phyloP scores from a whole-genome alignment of 2,329 filamentous ascomycete genomes.

The Aspergillus luchuensis region DNA sequence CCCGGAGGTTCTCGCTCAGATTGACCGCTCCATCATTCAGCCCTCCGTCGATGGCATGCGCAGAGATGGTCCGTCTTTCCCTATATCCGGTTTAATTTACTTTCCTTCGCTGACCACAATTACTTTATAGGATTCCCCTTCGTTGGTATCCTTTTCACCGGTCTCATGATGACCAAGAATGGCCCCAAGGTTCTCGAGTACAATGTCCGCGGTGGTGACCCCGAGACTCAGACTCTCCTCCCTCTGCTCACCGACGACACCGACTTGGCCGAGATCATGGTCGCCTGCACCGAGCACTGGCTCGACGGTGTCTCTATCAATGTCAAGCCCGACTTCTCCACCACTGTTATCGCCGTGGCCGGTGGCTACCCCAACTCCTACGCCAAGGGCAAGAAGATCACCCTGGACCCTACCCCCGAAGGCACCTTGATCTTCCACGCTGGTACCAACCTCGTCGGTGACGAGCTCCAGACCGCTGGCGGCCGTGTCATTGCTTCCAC shows the following conservation, averaged over 20 bases:
- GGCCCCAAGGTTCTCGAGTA: conserved; percentile 88
- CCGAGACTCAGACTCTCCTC: conserved; percentile 85
- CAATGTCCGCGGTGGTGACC: conserved; percentile 90
- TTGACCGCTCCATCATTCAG: conserved; percentile 81
- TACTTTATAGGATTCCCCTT: conserved; percentile 41
- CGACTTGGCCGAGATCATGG: conserved; percentile 85
- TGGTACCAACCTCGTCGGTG: conserved; percentile 69
- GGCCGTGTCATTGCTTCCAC: conserved; percentile 94
- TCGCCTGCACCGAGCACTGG: conserved; percentile 76
- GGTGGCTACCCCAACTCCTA: conserved; percentile 89
- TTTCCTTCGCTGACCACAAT: conserved; percentile 4
- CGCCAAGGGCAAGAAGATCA: conserved; percentile 71
- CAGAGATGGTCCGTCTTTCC: conserved; percentile 68
- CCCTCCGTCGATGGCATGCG: conserved; percentile 89
- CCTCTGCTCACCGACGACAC: conserved; percentile 75
- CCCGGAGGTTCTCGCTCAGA: conserved; percentile 70
- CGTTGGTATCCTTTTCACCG: conserved; percentile 54
- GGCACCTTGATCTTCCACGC: conserved; percentile 85
- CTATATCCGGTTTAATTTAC: conserved; percentile 70
- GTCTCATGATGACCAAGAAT: conserved; percentile 84
- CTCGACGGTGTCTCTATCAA: conserved; percentile 70
- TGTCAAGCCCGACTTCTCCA: conserved; percentile 70
- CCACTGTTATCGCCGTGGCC: conserved; percentile 91
- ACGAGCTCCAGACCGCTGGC: conserved; percentile 73
- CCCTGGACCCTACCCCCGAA: conserved; percentile 55